Conservation (phyloP, 2,329 filamentous ascomycete genomes). For the Fusarium subglutinans region DNA sequence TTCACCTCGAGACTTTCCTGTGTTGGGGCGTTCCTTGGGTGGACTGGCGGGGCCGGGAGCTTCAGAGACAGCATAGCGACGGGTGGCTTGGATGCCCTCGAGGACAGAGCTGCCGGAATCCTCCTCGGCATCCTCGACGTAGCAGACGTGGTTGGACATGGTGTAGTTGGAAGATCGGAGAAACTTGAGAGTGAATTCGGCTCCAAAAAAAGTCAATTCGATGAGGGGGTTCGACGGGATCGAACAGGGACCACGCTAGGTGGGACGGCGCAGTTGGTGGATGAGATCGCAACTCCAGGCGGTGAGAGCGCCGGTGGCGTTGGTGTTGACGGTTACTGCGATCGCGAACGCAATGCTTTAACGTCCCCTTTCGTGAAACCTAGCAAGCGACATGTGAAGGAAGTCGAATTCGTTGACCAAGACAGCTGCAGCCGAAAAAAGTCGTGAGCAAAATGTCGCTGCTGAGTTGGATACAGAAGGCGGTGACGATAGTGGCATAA, state of each 20-base stretch:
- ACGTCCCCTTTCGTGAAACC: constrained; percentile 36
- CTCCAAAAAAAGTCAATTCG: constrained; percentile 32
- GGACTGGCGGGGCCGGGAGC: constrained; percentile 54
- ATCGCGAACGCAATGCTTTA: constrained; percentile 40
- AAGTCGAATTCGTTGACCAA: constrained; percentile 11
- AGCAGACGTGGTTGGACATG: constrained; percentile 58
- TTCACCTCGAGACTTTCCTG: constrained; percentile 58
- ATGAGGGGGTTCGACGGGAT: constrained; percentile 37
- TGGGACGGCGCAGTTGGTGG: constrained; percentile 39
- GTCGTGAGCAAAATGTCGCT: constrained; percentile 30
- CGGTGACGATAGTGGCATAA: constrained; percentile 42
- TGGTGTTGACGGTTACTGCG: constrained; percentile 16
- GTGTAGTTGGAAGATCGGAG: constrained; percentile 35
- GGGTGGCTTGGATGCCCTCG: constrained; percentile 51
- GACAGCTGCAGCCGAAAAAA: constrained; percentile 19
- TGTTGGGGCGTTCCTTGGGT: constrained; percentile 62
- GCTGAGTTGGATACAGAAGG: constrained; percentile 33
- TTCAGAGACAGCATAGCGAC: constrained; percentile 59
- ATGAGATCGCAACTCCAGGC: constrained; percentile 35
- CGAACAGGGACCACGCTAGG: constrained; percentile 43
- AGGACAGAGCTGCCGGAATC: constrained; percentile 57
- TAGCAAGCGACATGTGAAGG: constrained; percentile 37
- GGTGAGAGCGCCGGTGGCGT: constrained; percentile 30
- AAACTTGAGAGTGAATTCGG: constrained; percentile 36
- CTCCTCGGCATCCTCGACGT: constrained; percentile 63